Conservation (phyloP, 2,329 filamentous ascomycete genomes). For the Scytalidium lignicola region DNA sequence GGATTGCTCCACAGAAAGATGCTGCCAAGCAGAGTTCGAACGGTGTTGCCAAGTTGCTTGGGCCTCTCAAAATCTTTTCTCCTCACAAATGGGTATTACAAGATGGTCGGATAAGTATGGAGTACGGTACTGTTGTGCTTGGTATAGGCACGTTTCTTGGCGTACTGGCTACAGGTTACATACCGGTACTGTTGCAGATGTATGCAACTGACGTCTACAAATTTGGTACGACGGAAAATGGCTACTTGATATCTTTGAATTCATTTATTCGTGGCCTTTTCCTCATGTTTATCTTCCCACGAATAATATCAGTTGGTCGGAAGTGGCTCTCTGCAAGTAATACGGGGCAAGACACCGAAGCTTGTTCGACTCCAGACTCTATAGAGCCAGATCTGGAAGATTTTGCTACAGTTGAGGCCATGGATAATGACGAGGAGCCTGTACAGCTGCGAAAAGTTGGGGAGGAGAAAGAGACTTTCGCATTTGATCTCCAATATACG, state of each 20-base stretch:
- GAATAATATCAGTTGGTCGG: slow-evolving; percentile 36
- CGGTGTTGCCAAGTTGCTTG: slow-evolving; percentile 51
- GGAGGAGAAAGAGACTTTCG: slow-evolving; percentile 31
- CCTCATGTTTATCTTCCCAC: slow-evolving; percentile 38
- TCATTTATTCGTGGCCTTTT: slow-evolving; percentile 38
- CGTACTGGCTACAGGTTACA: slow-evolving; percentile 65
- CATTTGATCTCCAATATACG: slow-evolving; percentile 64
- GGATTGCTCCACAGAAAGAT: slow-evolving; percentile 44
- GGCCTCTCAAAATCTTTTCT: slow-evolving; percentile 56
- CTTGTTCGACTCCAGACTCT: slow-evolving; percentile 18
- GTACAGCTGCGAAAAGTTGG: slow-evolving; percentile 3
- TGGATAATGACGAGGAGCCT: slow-evolving; percentile 13
- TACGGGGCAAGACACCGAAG: background rate
- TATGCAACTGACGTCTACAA: slow-evolving; percentile 39
- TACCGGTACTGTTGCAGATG: slow-evolving; percentile 51
- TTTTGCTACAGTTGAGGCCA: slow-evolving; percentile 6
- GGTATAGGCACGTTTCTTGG: slow-evolving; percentile 62
- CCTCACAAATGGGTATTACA: slow-evolving; percentile 49
- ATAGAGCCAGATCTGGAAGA: slow-evolving; percentile 33
- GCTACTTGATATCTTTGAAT: slow-evolving; percentile 39
- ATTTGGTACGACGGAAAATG: slow-evolving; percentile 39
- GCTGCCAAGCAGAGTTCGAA: slow-evolving; percentile 18
- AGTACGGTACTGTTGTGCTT: slow-evolving; percentile 60
- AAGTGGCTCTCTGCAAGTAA: slow-evolving; percentile 24
- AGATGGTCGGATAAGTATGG: slow-evolving; percentile 45